Base-by-base conservation (phyloP, 441 rosid species). In the Brassica hybrid region DNA sequence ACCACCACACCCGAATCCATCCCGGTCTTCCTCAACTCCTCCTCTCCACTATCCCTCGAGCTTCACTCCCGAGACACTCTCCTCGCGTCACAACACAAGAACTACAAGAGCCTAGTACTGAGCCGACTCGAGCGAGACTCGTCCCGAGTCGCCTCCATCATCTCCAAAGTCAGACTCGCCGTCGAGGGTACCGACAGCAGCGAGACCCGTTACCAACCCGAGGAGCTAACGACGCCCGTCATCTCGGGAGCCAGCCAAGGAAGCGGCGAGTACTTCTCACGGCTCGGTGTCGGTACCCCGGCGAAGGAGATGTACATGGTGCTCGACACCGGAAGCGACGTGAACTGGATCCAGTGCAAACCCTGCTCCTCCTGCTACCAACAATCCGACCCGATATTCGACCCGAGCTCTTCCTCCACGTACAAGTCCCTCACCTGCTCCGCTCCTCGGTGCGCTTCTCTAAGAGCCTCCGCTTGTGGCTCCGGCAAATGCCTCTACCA, bases 111-210 rank as follows among this genome's bases (percentile, higher is more conserved):
- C 74, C 72, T 94, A 0, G 83, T 88, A 19, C 84, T 78, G 30
- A 80, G 94, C 11, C 91, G 98, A 1, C 91, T 92, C 83, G 69
- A 72, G 36, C 94, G 98, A 8, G 98, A 94, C 84, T 82, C 94
- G 0, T 80, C 90, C 50, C 88, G 98, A 11, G 96, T 85, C 71
- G 62, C 71, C 50, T 78, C 83, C 0, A 82, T 94, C 78, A 7
- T 61, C 50, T 13, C 90, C 23, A 85, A 83, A 18, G 72, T 88
- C 67, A 66, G 69, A 5, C 80, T 89, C 21, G 84, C 91, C 65
- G 76, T 91, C 67, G 67, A 76, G 64, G 84, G 83, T 48, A 6
- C 86, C 52, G 72, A 81, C 12, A 76, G 57, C 12, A 76, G 57
- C 4, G 79, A 68, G 1, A 75, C 83, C 38, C 79, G 79, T 56